A percentile compares a stretch with the other conserved stretches of the same genome.
Conservation (phyloP, 495 filamentous ascomycete genomes). For the Penicillium malachiteum region DNA sequence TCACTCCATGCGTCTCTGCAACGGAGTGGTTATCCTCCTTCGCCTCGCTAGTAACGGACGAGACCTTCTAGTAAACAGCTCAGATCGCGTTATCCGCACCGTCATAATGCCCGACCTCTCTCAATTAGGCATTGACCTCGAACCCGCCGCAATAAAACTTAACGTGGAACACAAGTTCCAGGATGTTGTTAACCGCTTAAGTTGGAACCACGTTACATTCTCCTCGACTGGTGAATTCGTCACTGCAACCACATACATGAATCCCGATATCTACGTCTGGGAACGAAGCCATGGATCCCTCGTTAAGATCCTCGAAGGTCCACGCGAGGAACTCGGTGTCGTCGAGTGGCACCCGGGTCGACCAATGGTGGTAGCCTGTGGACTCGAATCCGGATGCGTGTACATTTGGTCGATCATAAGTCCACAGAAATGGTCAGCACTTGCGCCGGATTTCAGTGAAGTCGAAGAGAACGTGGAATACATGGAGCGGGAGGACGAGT, state of each 20-base stretch:
- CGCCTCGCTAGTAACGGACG: slow-evolving; percentile 79
- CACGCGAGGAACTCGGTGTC: slow-evolving; percentile 89
- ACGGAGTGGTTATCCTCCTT: slow-evolving; percentile 83
- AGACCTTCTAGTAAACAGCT: slow-evolving; percentile 84
- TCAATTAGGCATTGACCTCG: slow-evolving; percentile 45
- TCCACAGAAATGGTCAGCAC: slow-evolving; percentile 92
- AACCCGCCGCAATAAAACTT: slow-evolving; percentile 62
- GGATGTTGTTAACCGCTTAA: slow-evolving; percentile 89
- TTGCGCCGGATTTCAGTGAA: slow-evolving; percentile 95
- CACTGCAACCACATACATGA: slow-evolving; percentile 91
- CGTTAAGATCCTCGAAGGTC: slow-evolving; percentile 92
- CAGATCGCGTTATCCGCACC: slow-evolving; percentile 89
- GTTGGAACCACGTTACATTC: slow-evolving; percentile 95
- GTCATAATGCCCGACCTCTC: slow-evolving; percentile 70
- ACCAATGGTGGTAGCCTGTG: slow-evolving; percentile 86
- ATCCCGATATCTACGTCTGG: slow-evolving; percentile 98
- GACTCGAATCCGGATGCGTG: slow-evolving; percentile 82
- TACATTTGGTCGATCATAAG: slow-evolving; percentile 92
- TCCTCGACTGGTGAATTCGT: slow-evolving; percentile 85
- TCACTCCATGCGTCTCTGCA: slow-evolving; percentile 81
- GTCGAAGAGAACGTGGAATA: slow-evolving; percentile 99
- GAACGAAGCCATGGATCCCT: slow-evolving; percentile 90
- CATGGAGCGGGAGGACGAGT: slow-evolving; percentile 92
- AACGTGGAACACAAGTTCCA: slow-evolving; percentile 98
- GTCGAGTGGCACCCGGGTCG: slow-evolving; percentile 95